These are phyloP conservation scores for Macadamia tetraphylla DNA, from an alignment of 164 flowering plant species.

Conservation along the genomic window DNA sequence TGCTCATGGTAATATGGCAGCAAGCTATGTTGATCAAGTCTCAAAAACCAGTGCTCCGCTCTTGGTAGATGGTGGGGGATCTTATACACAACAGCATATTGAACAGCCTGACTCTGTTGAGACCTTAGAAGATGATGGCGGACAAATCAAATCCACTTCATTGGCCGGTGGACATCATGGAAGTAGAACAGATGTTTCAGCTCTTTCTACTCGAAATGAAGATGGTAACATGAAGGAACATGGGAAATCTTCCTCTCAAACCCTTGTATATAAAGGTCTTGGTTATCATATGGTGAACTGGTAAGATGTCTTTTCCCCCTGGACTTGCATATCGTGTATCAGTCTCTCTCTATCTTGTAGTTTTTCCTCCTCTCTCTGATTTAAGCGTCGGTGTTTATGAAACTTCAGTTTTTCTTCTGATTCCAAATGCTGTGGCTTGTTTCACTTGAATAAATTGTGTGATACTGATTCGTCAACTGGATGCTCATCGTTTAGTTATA, in stretches of 20 bases:
- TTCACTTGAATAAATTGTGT: neutral
- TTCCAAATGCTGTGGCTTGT: neutral
- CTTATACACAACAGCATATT: constrained; percentile 17
- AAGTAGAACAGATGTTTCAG: constrained; percentile 20
- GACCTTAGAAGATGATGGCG: constrained; percentile 9
- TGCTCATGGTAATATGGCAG: constrained; percentile 17
- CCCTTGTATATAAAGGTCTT: constrained; percentile 55
- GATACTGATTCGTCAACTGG: neutral
- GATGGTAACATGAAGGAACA: constrained; percentile 45
- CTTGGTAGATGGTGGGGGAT: constrained; percentile 17
- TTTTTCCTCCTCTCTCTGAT: too few species aligned
- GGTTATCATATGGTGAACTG: constrained; percentile 98
- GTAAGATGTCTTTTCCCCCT: constrained; percentile 45
- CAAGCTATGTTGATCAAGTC: constrained; percentile 16
- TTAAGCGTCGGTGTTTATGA: neutral
- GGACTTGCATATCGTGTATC: too few species aligned
- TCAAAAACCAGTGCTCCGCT: constrained; percentile 25
- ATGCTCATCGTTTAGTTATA: neutral
- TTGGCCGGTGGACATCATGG: constrained; percentile 24
- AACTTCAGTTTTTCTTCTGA: neutral
- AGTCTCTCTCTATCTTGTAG: too few species aligned
- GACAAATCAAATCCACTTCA: constrained; percentile 19
- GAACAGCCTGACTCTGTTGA: constrained; percentile 30
- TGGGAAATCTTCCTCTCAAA: constrained; percentile 53
- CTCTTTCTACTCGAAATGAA: constrained; percentile 25